These are phyloP conservation scores for Amanita exitialis DNA, from an alignment of 768 basidiomycete species.

Conservation along the genomic window DNA sequence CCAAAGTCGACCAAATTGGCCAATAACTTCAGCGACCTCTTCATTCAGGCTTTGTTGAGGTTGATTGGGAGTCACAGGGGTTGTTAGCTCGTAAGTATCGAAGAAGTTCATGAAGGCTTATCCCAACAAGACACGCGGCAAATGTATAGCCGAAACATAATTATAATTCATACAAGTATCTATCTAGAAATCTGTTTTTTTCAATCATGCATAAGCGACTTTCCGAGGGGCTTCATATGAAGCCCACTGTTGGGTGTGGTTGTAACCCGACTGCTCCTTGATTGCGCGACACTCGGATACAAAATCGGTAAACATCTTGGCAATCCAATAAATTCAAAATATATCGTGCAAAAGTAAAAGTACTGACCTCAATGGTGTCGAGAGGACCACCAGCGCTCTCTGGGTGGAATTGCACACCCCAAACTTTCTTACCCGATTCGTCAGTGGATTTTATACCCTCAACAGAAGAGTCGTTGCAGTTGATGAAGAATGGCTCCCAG, in stretches of 20 bases:
- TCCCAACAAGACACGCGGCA: neutral
- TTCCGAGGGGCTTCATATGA: slow-evolving; percentile 14
- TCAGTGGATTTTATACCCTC: slow-evolving; percentile 96
- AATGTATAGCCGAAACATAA: neutral
- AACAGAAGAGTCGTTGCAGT: slow-evolving; percentile 97
- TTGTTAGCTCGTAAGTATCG: slow-evolving; percentile 50
- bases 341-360: neutral
- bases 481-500: slow-evolving; percentile 99
- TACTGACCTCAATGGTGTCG: slow-evolving; percentile 87
- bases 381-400: slow-evolving; percentile 98
- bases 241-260: slow-evolving; percentile 8
- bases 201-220: slow-evolving; percentile 10
- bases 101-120: slow-evolving; percentile 63
- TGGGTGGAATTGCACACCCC: slow-evolving; percentile 99
- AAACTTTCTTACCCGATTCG: slow-evolving; percentile 83
- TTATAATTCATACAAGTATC: neutral
- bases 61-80: slow-evolving; percentile 33
- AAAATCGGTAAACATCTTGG: slow-evolving; percentile 29
- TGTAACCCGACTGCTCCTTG: slow-evolving; percentile 24
- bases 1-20: slow-evolving; percentile 84
- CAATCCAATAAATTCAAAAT: neutral
- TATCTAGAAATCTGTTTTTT: neutral
- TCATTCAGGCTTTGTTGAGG: slow-evolving; percentile 62
- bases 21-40: slow-evolving; percentile 83
- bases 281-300: slow-evolving; percentile 66